phyloP scores from a whole-genome alignment of 768 basidiomycete genomes.

The Strobilomyces dryophilus region DNA sequence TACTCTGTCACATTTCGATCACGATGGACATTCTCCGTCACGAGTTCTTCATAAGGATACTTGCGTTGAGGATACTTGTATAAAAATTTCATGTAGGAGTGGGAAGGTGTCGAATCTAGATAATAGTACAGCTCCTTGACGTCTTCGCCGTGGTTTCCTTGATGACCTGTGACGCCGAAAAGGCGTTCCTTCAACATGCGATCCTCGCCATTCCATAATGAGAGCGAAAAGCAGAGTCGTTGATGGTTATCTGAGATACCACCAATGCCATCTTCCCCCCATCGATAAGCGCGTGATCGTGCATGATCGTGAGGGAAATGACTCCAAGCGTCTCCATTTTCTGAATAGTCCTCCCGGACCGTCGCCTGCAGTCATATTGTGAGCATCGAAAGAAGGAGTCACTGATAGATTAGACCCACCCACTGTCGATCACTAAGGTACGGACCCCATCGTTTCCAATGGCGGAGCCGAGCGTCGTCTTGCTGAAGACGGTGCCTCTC shows the following conservation, averaged over 20 bases:
- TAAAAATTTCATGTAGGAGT: constrained; percentile 99
- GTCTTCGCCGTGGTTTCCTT: constrained; percentile 99
- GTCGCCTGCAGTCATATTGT: constrained; percentile 63
- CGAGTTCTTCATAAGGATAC: constrained; percentile 93
- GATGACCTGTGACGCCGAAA: constrained; percentile 93
- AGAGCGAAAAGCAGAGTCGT: constrained; percentile 84
- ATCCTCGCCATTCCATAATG: constrained; percentile 94
- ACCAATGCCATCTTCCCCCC: constrained; percentile 98
- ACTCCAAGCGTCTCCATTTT: constrained; percentile 92
- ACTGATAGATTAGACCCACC: constrained; percentile 47
- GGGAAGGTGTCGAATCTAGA: constrained; percentile 96
- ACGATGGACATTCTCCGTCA: constrained; percentile 77
- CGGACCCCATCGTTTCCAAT: constrained; percentile 99
- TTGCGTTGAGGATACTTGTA: constrained; percentile 96
- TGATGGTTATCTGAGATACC: constrained; percentile 98
- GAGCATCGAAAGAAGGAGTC: constrained; percentile 3
- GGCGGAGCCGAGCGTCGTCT: constrained; percentile 70
- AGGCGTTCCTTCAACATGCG: constrained; percentile 94
- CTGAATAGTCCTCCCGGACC: constrained; percentile 97
- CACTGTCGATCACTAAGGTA: constrained; percentile 97
- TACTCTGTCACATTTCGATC: constrained; percentile 85
- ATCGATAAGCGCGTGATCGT: constrained; percentile 91
- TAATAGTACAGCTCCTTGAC: constrained; percentile 99
- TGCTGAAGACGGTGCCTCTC: constrained; percentile 86
- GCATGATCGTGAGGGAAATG: constrained; percentile 95